Evolutionary conservation across 148 eudicot genomes (phyloP).

Genomic region (Fallopia convolvulus): DNA sequence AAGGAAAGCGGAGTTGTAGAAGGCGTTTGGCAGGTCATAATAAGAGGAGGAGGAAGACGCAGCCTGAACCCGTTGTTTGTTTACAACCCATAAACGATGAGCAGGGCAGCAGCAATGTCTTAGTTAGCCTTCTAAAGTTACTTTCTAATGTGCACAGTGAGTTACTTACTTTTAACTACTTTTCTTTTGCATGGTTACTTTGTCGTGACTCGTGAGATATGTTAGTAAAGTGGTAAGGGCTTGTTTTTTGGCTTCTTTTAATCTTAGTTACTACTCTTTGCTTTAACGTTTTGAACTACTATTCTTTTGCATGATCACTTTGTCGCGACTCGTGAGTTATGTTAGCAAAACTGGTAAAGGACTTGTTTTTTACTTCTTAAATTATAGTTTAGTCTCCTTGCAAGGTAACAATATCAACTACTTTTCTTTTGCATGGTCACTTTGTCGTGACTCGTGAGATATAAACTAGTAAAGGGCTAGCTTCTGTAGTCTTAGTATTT

Average conservation of each 20-base stretch:
- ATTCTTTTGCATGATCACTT: neutral
- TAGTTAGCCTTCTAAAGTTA: conserved; percentile 56
- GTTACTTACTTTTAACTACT: conserved; percentile 8
- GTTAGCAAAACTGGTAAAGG: too few relatives aligned
- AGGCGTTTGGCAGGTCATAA: conserved; percentile 90
- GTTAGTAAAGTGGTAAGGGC: too few relatives aligned
- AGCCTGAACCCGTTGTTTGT: conserved; percentile 42
- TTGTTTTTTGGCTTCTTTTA: too few relatives aligned
- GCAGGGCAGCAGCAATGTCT: conserved; percentile 42
- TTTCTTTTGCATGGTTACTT: neutral
- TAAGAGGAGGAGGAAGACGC: conserved; percentile 75
- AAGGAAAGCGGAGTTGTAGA: conserved; percentile 87
- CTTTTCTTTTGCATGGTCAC: neutral
- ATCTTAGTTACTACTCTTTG: too few relatives aligned
- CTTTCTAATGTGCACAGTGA: conserved; percentile 66
- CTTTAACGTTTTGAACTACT: neutral
- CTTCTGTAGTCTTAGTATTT: too few relatives aligned
- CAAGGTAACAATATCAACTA: neutral
- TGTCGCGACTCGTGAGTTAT: neutral
- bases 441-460: neutral
- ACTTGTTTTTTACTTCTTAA: too few relatives aligned
- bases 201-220: neutral
- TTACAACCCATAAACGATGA: conserved; percentile 43
- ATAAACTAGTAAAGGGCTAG: too few relatives aligned
- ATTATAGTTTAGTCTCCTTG: too few relatives aligned